A percentile compares a stretch with the other conserved stretches of the same genome.
Conservation (phyloP, 352 stramenopile species). For the Phytophthora europaea region DNA sequence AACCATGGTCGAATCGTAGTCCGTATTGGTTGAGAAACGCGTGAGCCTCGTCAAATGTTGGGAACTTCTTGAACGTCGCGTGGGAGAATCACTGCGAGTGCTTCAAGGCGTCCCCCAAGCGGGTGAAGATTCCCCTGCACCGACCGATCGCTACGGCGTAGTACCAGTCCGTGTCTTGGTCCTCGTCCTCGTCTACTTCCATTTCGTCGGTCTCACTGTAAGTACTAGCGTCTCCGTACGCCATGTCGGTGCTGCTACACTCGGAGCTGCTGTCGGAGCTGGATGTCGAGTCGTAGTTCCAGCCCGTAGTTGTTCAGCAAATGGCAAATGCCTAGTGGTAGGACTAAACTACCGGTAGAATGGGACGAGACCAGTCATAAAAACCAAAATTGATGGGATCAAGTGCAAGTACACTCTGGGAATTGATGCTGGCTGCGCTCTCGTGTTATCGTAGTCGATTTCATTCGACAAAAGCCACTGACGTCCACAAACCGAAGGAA, state of each 20-base stretch:
- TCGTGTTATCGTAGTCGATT: background rate
- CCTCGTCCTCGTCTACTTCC: background rate
- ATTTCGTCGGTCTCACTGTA: conserved; percentile 22
- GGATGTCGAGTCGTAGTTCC: conserved; percentile 8
- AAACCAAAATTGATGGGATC: background rate
- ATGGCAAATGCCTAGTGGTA: background rate
- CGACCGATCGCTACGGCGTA: conserved; percentile 63
- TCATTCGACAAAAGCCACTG: background rate
- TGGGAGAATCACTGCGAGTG: conserved; percentile 48
- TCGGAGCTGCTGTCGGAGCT: background rate
- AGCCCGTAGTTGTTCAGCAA: conserved; percentile 15
- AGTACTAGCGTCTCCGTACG: conserved; percentile 3
- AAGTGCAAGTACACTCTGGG: background rate
- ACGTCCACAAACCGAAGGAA: background rate
- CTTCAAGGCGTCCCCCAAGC: conserved; percentile 45
- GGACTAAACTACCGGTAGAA: background rate
- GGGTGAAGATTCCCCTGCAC: conserved; percentile 55
- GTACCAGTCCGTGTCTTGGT: conserved; percentile 17
- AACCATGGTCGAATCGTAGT: conserved; percentile 13
- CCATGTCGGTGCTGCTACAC: conserved; percentile 20
- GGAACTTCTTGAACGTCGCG: conserved; percentile 59
- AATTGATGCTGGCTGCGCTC: too few relatives aligned
- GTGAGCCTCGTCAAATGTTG: conserved; percentile 48
- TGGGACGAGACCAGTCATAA: background rate
- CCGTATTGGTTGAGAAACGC: conserved; percentile 45